A percentile compares a stretch with the other conserved stretches of the same genome.
Conservation (phyloP, 768 basidiomycete species). For the Cystoderma amianthinum region DNA sequence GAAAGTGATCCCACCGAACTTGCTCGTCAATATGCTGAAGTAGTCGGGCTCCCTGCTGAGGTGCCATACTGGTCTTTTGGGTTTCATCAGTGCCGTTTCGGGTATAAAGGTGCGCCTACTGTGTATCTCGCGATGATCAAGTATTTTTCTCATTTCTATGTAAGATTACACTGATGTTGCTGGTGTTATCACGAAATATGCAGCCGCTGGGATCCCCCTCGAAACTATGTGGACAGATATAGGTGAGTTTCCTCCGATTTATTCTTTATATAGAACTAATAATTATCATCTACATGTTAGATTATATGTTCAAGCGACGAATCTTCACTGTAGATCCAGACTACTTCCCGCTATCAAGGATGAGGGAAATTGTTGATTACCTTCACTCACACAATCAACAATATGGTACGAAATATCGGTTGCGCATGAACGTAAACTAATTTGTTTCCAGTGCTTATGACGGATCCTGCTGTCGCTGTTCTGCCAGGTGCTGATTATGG, state of each 20-base stretch:
- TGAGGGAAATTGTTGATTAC: slow-evolving; percentile 60
- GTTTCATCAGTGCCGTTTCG: slow-evolving; percentile 67
- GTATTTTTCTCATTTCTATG: not conserved
- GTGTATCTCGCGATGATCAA: not conserved
- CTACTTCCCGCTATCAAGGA: slow-evolving; percentile 56
- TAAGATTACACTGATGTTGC: slow-evolving; percentile 59
- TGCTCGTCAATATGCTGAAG: slow-evolving; percentile 61
- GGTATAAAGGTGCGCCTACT: slow-evolving; percentile 41
- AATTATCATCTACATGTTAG: slow-evolving; percentile 20
- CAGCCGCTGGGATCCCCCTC: slow-evolving; percentile 53
- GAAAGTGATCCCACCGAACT: slow-evolving; percentile 48
- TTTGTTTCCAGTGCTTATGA: slow-evolving; percentile 51
- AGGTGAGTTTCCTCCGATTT: slow-evolving; percentile 23
- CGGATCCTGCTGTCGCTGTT: slow-evolving; percentile 62
- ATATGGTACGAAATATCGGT: slow-evolving; percentile 32
- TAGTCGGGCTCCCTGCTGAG: slow-evolving; percentile 62
- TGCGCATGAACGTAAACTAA: slow-evolving; percentile 1
- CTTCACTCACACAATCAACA: slow-evolving; percentile 54
- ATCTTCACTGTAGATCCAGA: slow-evolving; percentile 65
- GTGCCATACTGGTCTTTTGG: slow-evolving; percentile 74
- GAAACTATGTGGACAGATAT: slow-evolving; percentile 83
- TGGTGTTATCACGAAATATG: slow-evolving; percentile 54
- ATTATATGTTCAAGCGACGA: slow-evolving; percentile 64
- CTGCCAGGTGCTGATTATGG: slow-evolving; percentile 39
- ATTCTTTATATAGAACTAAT: not conserved